Evolutionary conservation across 805 yeast species (phyloP).

Genomic region (Candida peoriensis): DNA sequence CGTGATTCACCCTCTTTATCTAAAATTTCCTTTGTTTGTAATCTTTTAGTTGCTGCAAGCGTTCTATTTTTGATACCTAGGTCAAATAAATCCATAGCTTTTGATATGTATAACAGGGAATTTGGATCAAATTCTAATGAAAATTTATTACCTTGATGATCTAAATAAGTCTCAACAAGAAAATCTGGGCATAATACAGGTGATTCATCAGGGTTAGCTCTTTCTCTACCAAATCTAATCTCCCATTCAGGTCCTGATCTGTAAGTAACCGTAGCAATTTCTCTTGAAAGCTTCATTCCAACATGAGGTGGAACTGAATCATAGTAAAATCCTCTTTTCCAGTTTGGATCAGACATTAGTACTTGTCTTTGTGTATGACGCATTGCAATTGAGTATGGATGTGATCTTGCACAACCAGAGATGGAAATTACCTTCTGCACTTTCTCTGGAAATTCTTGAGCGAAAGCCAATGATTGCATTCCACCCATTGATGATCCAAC

Average conservation of each 20-base stretch:
- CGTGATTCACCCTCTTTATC: slow-evolving; percentile 20
- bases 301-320: slow-evolving; percentile 81
- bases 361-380: slow-evolving; percentile 91
- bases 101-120: slow-evolving; percentile 79
- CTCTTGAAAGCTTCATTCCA: slow-evolving; percentile 92
- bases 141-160: slow-evolving; percentile 93
- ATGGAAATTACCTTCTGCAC: slow-evolving; percentile 75
- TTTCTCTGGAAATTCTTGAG: slow-evolving; percentile 71
- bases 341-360: slow-evolving; percentile 88
- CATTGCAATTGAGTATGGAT: slow-evolving; percentile 91
- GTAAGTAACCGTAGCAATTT: slow-evolving; percentile 90
- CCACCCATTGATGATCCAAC: slow-evolving; percentile 98
- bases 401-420: slow-evolving; percentile 90
- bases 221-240: slow-evolving; percentile 78
- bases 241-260: slow-evolving; percentile 98
- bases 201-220: slow-evolving; percentile 70
- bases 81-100: slow-evolving; percentile 94
- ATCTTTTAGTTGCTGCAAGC: slow-evolving; percentile 38
- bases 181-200: slow-evolving; percentile 95
- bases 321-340: slow-evolving; percentile 89
- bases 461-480: slow-evolving; percentile 92
- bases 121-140: slow-evolving; percentile 89
- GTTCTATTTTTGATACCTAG: slow-evolving; percentile 47
- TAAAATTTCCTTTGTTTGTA: slow-evolving; percentile 31
- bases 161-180: slow-evolving; percentile 85